phyloP scores from a whole-genome alignment of 345 rosid species.

The Corchorus capsularis region DNA sequence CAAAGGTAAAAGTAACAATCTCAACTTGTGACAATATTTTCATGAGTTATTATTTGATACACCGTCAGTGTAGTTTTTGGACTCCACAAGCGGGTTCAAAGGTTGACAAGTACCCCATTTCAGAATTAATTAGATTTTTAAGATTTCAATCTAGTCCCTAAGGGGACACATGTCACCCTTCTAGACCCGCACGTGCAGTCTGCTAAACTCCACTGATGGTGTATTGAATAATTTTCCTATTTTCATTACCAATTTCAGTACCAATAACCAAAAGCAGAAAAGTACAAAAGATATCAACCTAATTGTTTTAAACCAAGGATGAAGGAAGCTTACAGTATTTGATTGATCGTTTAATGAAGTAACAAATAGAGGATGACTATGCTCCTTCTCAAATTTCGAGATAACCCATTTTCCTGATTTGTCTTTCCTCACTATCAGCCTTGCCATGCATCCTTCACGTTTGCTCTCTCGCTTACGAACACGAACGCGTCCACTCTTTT shows the following conservation, averaged over 20 bases:
- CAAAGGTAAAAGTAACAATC: slow-evolving; percentile 4
- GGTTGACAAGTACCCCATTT: too few relatives aligned
- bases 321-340: slow-evolving; percentile 22
- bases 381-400: slow-evolving; percentile 48
- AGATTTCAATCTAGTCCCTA: too few relatives aligned
- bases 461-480: slow-evolving; percentile 47
- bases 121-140: too few relatives aligned
- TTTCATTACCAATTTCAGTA: neutral
- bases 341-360: slow-evolving; percentile 25
- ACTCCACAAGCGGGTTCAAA: too few relatives aligned
- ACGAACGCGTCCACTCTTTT: slow-evolving; percentile 37
- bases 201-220: too few relatives aligned
- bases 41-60: too few relatives aligned
- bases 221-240: too few relatives aligned
- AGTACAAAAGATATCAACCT: neutral
- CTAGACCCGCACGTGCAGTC: too few relatives aligned
- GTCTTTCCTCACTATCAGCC: slow-evolving; percentile 44
- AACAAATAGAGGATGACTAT: slow-evolving; percentile 46
- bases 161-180: too few relatives aligned
- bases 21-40: neutral
- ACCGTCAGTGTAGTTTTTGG: too few relatives aligned
- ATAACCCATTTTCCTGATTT: slow-evolving; percentile 47
- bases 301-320: slow-evolving; percentile 3
- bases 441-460: slow-evolving; percentile 57
- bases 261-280: slow-evolving; percentile 2